Evolutionary conservation across 2,329 filamentous ascomycete species (phyloP).

Genomic region (Fusarium sp.): DNA sequence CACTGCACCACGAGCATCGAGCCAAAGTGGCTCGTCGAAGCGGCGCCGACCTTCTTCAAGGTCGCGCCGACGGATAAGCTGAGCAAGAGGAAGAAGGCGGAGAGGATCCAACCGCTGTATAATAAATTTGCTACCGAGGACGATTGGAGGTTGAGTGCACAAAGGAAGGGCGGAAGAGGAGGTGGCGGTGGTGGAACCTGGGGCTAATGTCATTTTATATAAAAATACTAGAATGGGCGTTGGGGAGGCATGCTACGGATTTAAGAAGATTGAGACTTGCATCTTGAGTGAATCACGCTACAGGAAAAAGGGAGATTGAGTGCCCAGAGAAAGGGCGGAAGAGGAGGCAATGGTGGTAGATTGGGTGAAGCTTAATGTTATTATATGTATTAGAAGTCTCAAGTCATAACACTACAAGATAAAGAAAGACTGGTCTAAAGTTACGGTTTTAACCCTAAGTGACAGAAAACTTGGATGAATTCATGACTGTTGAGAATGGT

Average conservation of each 20-base stretch:
- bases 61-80: slow-evolving; percentile 87
- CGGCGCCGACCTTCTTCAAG: slow-evolving; percentile 99
- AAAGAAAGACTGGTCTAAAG: not conserved
- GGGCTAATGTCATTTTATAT: slow-evolving; percentile 59
- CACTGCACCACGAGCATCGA: slow-evolving; percentile 93
- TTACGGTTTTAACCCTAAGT: not conserved
- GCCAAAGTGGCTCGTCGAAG: slow-evolving; percentile 92
- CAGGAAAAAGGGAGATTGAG: not conserved
- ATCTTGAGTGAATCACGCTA: not conserved
- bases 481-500: not conserved
- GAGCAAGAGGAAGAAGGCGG: slow-evolving; percentile 91
- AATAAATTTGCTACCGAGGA: slow-evolving; percentile 93
- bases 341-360: not conserved
- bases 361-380: not conserved
- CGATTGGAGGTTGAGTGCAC: slow-evolving; percentile 92
- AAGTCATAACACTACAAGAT: not conserved
- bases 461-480: not conserved
- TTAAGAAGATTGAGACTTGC: not conserved
- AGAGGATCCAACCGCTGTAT: slow-evolving; percentile 94
- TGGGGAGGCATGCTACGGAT: too few species aligned
- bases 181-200: slow-evolving; percentile 92
- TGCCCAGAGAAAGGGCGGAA: not conserved
- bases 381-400: not conserved
- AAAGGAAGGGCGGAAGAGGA: slow-evolving; percentile 83
- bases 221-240: not conserved